Evolutionary conservation across 2,329 filamentous ascomycete species (phyloP).

Genomic region (Fusarium anthophilum): DNA sequence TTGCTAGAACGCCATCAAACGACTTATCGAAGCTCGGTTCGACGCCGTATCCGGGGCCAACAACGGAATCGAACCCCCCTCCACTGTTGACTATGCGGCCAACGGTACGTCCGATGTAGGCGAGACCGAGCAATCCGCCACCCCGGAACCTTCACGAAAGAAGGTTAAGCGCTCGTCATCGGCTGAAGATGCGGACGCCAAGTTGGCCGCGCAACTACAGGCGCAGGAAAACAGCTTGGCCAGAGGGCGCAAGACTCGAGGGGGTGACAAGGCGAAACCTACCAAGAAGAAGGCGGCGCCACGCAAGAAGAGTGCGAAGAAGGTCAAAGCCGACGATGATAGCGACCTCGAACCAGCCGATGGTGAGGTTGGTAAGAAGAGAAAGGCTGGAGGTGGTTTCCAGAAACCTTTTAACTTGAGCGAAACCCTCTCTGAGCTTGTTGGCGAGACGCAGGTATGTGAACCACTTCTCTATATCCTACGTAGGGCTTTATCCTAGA

Average conservation of each 20-base stretch:
- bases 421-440: conserved; percentile 72
- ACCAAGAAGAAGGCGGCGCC: conserved; percentile 70
- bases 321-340: conserved; percentile 80
- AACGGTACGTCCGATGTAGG: conserved; percentile 49
- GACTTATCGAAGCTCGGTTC: conserved; percentile 77
- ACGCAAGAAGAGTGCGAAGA: conserved; percentile 79
- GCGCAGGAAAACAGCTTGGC: conserved; percentile 84
- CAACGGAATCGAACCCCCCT: conserved; percentile 59
- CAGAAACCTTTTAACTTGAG: conserved; percentile 86
- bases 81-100: conserved; percentile 45
- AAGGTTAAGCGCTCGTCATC: conserved; percentile 73
- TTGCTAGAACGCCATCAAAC: conserved; percentile 69
- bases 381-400: conserved; percentile 91
- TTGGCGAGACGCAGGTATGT: conserved; percentile 74
- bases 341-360: conserved; percentile 76
- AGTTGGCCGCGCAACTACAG: conserved; percentile 86
- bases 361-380: conserved; percentile 65
- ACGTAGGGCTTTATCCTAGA: neutral
- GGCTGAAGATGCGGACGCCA: conserved; percentile 81
- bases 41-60: conserved; percentile 69
- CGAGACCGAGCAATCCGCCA: conserved; percentile 59
- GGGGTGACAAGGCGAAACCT: conserved; percentile 67
- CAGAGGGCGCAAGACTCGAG: conserved; percentile 77
- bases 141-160: conserved; percentile 62
- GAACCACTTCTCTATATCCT: neutral